A percentile compares a stretch with the other conserved stretches of the same genome.
Evolutionary conservation across 2,329 filamentous ascomycete genomes (phyloP).

Genomic region (Pseudocercospora pini-densiflorae): DNA sequence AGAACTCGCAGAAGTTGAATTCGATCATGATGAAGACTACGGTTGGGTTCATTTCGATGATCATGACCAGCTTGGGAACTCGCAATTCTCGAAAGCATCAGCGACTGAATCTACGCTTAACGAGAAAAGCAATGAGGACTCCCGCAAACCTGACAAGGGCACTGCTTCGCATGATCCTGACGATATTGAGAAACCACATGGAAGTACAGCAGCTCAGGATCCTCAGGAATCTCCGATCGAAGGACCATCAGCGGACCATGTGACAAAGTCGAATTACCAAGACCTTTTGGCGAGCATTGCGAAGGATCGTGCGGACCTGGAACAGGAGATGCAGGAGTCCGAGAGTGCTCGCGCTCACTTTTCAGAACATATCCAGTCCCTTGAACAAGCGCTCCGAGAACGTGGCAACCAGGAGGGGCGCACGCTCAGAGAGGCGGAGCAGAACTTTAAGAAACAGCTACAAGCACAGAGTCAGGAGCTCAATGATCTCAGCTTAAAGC

Average conservation of each 20-base stretch:
- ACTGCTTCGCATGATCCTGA: too few species aligned
- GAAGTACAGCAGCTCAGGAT: background rate
- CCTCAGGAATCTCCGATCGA: background rate
- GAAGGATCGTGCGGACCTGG: background rate
- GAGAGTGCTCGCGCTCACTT: background rate
- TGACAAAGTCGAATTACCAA: background rate
- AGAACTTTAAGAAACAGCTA: background rate
- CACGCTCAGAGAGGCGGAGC: background rate
- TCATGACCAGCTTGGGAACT: background rate
- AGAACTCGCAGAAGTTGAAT: background rate
- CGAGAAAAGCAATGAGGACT: background rate
- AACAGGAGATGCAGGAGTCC: background rate
- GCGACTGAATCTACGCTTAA: too few species aligned
- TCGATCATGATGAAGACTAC: background rate
- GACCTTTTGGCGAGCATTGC: background rate
- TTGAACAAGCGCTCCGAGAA: background rate
- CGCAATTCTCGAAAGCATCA: background rate
- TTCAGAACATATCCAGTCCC: background rate
- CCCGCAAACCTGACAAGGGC: background rate
- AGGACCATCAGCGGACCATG: background rate
- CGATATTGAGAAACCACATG: too few species aligned
- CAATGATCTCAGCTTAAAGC: background rate
- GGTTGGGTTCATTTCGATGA: background rate
- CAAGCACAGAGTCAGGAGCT: background rate
- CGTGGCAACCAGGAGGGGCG: too few species aligned